phyloP scores from a whole-genome alignment of 441 rosid species.

The Mallotus japonicus region DNA sequence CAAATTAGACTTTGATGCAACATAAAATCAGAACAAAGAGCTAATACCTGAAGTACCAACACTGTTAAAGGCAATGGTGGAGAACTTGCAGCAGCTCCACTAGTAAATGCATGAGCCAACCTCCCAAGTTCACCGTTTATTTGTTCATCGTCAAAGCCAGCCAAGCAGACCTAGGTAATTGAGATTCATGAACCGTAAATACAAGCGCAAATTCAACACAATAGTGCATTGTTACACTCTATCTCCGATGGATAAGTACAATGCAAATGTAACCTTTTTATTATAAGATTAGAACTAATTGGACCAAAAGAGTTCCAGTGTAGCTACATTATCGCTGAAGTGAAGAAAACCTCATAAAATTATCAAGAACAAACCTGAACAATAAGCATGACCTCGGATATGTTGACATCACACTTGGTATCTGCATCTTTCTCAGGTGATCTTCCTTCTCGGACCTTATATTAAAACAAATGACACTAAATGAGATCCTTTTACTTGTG shows the following conservation, averaged over 20 bases:
- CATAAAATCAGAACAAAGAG: conserved; percentile 13
- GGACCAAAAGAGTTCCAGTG: conserved; percentile 5
- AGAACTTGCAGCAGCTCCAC: conserved; percentile 61
- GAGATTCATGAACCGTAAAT: conserved; percentile 1
- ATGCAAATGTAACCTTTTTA: conserved; percentile 3
- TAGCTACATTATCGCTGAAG: neutral
- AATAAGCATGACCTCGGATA: conserved; percentile 90
- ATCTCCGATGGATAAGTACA: conserved; percentile 16
- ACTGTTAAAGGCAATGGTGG: conserved; percentile 74
- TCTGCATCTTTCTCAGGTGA: conserved; percentile 39
- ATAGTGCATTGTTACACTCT: conserved; percentile 2
- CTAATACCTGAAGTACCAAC: conserved; percentile 81
- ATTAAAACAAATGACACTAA: conserved; percentile 2
- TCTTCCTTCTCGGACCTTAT: conserved; percentile 95
- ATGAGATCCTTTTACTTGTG: too few species aligned
- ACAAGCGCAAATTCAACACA: conserved; percentile 11
- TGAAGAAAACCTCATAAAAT: neutral
- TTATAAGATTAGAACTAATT: conserved; percentile 13
- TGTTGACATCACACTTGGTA: conserved; percentile 42
- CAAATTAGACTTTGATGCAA: neutral
- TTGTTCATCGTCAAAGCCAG: conserved; percentile 46
- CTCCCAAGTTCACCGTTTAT: conserved; percentile 59
- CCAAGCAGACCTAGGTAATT: conserved; percentile 52
- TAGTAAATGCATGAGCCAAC: conserved; percentile 63
- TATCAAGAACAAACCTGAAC: conserved; percentile 66